Conservation (phyloP, 352 stramenopile species). For the Globisporangium abappressorium region DNA sequence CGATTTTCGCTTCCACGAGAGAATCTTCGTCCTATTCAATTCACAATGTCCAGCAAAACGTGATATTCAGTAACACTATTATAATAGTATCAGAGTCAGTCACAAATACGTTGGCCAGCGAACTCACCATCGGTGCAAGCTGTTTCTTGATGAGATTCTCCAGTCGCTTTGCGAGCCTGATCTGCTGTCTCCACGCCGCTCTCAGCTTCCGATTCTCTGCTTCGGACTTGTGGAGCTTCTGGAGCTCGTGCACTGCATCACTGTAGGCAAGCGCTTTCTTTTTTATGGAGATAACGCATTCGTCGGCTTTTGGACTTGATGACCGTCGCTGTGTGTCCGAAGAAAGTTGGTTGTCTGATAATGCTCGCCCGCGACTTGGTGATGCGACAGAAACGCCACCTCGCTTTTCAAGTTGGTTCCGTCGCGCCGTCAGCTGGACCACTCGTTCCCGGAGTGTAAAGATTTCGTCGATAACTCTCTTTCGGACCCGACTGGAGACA, state of each 20-base stretch:
- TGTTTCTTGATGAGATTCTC: conserved; percentile 36
- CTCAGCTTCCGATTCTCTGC: conserved; percentile 41
- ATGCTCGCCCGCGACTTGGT: neutral
- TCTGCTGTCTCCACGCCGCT: conserved; percentile 29
- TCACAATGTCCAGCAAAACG: neutral
- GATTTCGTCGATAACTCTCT: conserved; percentile 4
- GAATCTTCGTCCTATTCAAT: neutral
- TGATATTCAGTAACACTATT: neutral
- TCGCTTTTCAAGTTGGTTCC: neutral
- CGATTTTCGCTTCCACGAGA: neutral
- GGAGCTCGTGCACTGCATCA: conserved; percentile 34
- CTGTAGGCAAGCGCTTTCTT: conserved; percentile 25
- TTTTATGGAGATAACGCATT: neutral
- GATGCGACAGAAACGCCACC: too few species aligned
- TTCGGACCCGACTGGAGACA: neutral
- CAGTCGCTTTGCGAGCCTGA: conserved; percentile 40
- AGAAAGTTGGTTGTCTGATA: neutral
- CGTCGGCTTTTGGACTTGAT: too few species aligned
- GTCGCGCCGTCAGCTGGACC: neutral
- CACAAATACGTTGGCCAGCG: neutral
- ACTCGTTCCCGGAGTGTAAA: conserved; percentile 7
- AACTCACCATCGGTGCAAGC: neutral
- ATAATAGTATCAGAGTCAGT: neutral
- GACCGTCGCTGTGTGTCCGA: neutral
- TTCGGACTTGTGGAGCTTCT: conserved; percentile 35